Evolutionary conservation across 2,329 filamentous ascomycete species (phyloP).

Genomic region (Ophiostoma sp.): DNA sequence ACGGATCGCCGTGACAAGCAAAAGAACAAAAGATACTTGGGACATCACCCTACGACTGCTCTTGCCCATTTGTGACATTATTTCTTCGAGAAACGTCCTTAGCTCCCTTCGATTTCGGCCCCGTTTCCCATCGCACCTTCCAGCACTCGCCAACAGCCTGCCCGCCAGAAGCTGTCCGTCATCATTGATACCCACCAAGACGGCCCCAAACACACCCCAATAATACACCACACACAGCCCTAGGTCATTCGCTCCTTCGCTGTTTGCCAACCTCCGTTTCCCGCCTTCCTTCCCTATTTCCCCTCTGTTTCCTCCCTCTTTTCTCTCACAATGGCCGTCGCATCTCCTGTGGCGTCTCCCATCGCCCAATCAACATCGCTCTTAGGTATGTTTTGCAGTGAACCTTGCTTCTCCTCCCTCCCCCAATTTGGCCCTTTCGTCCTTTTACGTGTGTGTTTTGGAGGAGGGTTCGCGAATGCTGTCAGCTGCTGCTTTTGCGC

Average conservation of each 20-base stretch:
- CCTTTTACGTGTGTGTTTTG: neutral
- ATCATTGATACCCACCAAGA: neutral
- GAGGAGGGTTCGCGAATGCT: neutral
- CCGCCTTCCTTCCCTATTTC: neutral
- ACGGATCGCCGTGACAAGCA: neutral
- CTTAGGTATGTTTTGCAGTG: constrained; percentile 35
- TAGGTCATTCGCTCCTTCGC: constrained; percentile 6
- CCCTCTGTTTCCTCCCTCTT: neutral
- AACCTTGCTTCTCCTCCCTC: neutral
- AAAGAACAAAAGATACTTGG: neutral
- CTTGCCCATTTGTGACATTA: constrained; percentile 11
- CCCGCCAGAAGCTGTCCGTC: neutral
- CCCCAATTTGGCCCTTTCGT: neutral
- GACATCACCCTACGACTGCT: neutral
- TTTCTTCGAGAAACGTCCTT: constrained; percentile 9
- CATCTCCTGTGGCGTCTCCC: constrained; percentile 35
- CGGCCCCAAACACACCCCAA: neutral
- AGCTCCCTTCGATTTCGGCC: constrained; percentile 10
- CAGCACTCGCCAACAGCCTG: neutral
- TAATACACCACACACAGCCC: neutral
- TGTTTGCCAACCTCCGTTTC: constrained; percentile 1
- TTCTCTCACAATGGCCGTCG: constrained; percentile 35
- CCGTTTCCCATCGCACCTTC: neutral
- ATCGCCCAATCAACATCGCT: constrained; percentile 35
- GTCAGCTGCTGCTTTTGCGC: constrained; percentile 20